Evolutionary conservation across 768 basidiomycete genomes (phyloP), one percentile per base, ranked within the genome.

Genomic region (Tulasnella sp.): DNA sequence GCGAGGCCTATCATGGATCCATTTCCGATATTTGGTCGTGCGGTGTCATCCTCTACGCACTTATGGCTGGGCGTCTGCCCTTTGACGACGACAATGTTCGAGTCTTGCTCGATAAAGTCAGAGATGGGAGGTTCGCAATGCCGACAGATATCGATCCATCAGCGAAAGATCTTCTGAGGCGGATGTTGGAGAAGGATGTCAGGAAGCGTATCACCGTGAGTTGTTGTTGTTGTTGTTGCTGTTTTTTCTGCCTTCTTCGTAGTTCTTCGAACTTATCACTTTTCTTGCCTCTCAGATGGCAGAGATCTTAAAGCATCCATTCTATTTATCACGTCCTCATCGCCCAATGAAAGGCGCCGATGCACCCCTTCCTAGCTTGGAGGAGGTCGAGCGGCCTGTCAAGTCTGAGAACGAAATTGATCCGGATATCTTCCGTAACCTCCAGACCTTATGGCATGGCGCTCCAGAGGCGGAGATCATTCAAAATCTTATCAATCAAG

Each of bases 1-100:
- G 91, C 3, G 74, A 80, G 46, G 78, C 82, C 3, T 98, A 97
- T 70, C 79, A 91, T 65, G 93, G 92, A 7, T 79, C 83, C 2
- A 77, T 80, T n/a, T 83, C 91, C 19, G 93, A 98, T 71, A 89
- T 93, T 68, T 97, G 93, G 93, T 94, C 92, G 42, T 93, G 92
- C 66, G 93, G 93, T 58, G 82, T 98, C 67, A 92, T 94, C 64
- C 78, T 98, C 57, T 91, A 82, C 65, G 90, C 91, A 19, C 75
- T 98, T n/a, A 76, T 97, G 41, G 81, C 82, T 3, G 91, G 92
- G 4, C 76, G 80, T 44, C 76, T 96, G n/a, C 93, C 93, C 0
- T 97, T 97, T 66, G 92, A 97, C 68, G 85, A 93, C 68, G 87
- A 92, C 64, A 84, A 93, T 66, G 76, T 86, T 49, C 76, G 78